Conservation (phyloP, 208 protist species). For the Crithidia expoeki region DNA sequence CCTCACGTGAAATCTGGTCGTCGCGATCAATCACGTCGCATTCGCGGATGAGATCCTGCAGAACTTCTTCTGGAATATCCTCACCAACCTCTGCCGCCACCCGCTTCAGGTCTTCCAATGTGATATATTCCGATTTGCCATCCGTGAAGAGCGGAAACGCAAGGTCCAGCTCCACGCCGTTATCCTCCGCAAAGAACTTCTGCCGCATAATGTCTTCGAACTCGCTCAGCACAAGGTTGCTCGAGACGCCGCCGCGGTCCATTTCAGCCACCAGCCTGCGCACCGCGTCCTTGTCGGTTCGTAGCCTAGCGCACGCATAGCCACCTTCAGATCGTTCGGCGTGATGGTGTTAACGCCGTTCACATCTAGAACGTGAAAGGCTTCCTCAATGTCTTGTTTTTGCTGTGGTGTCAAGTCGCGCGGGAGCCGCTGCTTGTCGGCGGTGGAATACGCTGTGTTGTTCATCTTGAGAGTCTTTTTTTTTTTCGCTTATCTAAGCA, state of each 20-base stretch:
- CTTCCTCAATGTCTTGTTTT: constrained; percentile 93
- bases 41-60: constrained; percentile 96
- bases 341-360: constrained; percentile 94
- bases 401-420: constrained; percentile 88
- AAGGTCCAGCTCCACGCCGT: constrained; percentile 89
- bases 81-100: constrained; percentile 95
- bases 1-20: constrained; percentile 92
- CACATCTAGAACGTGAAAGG: constrained; percentile 96
- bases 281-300: constrained; percentile 95
- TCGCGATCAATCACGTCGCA: constrained; percentile 95
- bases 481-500: neutral
- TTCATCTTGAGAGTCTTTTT: constrained; percentile 30
- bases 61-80: constrained; percentile 95
- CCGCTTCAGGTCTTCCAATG: constrained; percentile 96
- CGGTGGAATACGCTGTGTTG: constrained; percentile 57
- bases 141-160: constrained; percentile 96
- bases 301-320: constrained; percentile 94
- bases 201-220: constrained; percentile 92
- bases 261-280: constrained; percentile 92
- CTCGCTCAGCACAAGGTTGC: constrained; percentile 89
- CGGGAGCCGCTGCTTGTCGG: constrained; percentile 62
- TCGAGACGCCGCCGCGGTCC: constrained; percentile 91
- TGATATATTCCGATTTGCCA: constrained; percentile 94
- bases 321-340: constrained; percentile 94
- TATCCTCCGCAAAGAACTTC: constrained; percentile 91